Percentiles rank a stretch among this genome's conserved stretches.
These are phyloP conservation scores for Coemansia sp. DNA, from an alignment of 192 early-diverging fungal genomes.

Conservation along the genomic window DNA sequence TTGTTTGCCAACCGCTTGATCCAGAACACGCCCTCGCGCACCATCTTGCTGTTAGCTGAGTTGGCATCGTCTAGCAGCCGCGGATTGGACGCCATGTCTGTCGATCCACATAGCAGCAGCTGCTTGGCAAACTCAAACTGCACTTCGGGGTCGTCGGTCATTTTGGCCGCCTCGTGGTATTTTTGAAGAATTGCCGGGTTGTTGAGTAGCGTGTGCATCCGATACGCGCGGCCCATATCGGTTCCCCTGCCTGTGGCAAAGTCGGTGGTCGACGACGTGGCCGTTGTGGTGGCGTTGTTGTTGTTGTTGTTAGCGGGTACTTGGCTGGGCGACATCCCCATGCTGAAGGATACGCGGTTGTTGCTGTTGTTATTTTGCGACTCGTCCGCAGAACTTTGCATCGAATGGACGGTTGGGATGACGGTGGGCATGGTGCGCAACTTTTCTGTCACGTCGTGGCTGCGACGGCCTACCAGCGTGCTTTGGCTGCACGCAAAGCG, in stretches of 20 bases:
- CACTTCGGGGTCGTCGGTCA: constrained; percentile 66
- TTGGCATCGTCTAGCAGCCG: constrained; percentile 14
- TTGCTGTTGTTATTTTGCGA: constrained; percentile 10
- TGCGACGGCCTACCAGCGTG: constrained; percentile 47
- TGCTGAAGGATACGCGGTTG: constrained; percentile 39
- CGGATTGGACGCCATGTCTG: constrained; percentile 37
- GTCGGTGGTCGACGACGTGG: constrained; percentile 20
- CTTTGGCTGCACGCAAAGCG: constrained; percentile 55
- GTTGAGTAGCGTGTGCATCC: constrained; percentile 49
- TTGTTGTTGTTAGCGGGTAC: background rate
- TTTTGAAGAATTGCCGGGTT: constrained; percentile 51
- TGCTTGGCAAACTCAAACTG: constrained; percentile 74
- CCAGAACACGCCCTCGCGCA: constrained; percentile 54
- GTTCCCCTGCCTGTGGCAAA: constrained; percentile 44
- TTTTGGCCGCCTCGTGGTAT: constrained; percentile 71
- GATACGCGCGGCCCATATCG: constrained; percentile 47
- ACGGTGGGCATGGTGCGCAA: constrained; percentile 31
- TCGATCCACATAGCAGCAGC: constrained; percentile 47
- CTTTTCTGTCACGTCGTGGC: constrained; percentile 28
- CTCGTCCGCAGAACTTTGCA: constrained; percentile 43
- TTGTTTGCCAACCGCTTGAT: constrained; percentile 44
- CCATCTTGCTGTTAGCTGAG: constrained; percentile 35
- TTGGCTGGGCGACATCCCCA: constrained; percentile 13
- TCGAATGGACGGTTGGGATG: constrained; percentile 42
- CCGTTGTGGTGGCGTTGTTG: background rate